A percentile compares a stretch with the other conserved stretches of the same genome.
Evolutionary conservation across 2,329 filamentous ascomycete genomes (phyloP).

Genomic region (Rhynchosporium secalis): DNA sequence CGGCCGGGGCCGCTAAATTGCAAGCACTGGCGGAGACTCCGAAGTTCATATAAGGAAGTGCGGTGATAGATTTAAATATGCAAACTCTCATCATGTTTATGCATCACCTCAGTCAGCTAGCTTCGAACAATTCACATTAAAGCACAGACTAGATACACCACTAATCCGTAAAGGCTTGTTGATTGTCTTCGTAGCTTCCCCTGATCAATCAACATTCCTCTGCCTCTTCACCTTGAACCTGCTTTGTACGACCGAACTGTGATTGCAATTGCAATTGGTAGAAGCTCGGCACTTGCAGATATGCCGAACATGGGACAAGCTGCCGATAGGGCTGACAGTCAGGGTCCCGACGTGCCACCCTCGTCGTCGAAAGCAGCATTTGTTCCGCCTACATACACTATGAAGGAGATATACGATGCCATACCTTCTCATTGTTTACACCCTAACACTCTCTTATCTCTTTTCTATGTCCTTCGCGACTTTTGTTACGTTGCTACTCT

Average conservation of each 20-base stretch:
- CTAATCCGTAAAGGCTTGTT: not conserved
- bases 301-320: slow-evolving; percentile 1
- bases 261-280: not conserved
- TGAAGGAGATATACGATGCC: slow-evolving; percentile 42
- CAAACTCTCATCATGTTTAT: slow-evolving; percentile 21
- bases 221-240: not conserved
- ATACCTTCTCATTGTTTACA: slow-evolving; percentile 64
- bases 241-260: not conserved
- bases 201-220: not conserved
- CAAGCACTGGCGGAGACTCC: too few relatives aligned
- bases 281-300: slow-evolving; percentile 5
- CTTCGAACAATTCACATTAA: slow-evolving; percentile 18
- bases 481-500: slow-evolving; percentile 50
- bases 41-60: too few relatives aligned
- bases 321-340: slow-evolving; percentile 3
- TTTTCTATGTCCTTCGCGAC: slow-evolving; percentile 59
- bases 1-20: too few relatives aligned
- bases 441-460: slow-evolving; percentile 51
- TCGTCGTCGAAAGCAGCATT: slow-evolving; percentile 25
- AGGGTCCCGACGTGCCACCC: not conserved
- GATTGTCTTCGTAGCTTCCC: slow-evolving; percentile 8
- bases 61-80: slow-evolving; percentile 11
- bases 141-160: slow-evolving; percentile 18
- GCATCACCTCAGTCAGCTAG: slow-evolving; percentile 17
- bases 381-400: slow-evolving; percentile 36